Conservation (phyloP, 192 early-diverging fungal species). For the Kickxella alabastrina region DNA sequence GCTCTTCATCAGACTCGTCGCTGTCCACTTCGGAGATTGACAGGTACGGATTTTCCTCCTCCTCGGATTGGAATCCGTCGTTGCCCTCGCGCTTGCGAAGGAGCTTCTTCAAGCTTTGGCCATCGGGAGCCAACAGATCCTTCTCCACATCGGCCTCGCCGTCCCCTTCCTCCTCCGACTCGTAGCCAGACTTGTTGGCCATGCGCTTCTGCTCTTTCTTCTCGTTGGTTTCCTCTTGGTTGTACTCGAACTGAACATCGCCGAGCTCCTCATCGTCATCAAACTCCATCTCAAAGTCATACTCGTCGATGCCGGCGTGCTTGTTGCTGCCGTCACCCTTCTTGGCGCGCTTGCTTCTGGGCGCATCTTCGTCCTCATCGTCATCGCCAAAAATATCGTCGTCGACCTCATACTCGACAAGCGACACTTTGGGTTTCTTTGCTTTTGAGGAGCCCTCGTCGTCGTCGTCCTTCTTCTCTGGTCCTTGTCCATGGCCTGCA, state of each 20-base stretch:
- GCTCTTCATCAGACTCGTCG: slow-evolving; percentile 25
- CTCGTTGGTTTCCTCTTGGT: slow-evolving; percentile 63
- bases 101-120: not conserved
- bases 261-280: slow-evolving; percentile 77
- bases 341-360: slow-evolving; percentile 15
- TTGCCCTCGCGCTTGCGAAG: slow-evolving; percentile 15
- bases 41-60: slow-evolving; percentile 46
- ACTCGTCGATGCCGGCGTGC: slow-evolving; percentile 63
- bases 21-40: slow-evolving; percentile 41
- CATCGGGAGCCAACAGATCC: too few species aligned
- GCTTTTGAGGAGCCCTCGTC: slow-evolving; percentile 14
- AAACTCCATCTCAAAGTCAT: slow-evolving; percentile 77
- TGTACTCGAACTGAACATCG: slow-evolving; percentile 60
- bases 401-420: slow-evolving; percentile 49
- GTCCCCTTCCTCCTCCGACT: slow-evolving; percentile 54
- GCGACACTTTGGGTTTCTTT: slow-evolving; percentile 12
- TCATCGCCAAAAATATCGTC: slow-evolving; percentile 47
- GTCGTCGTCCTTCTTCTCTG: slow-evolving; percentile 26
- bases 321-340: slow-evolving; percentile 31
- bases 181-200: slow-evolving; percentile 56
- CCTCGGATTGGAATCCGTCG: slow-evolving; percentile 27
- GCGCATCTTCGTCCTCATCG: slow-evolving; percentile 50
- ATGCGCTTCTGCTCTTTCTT: slow-evolving; percentile 50
- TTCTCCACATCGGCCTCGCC: not conserved
- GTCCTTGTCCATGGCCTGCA: slow-evolving; percentile 42